These are phyloP conservation scores for Botrytis hyacinthi DNA, from an alignment of 2,329 filamentous ascomycete species.

Conservation along the genomic window DNA sequence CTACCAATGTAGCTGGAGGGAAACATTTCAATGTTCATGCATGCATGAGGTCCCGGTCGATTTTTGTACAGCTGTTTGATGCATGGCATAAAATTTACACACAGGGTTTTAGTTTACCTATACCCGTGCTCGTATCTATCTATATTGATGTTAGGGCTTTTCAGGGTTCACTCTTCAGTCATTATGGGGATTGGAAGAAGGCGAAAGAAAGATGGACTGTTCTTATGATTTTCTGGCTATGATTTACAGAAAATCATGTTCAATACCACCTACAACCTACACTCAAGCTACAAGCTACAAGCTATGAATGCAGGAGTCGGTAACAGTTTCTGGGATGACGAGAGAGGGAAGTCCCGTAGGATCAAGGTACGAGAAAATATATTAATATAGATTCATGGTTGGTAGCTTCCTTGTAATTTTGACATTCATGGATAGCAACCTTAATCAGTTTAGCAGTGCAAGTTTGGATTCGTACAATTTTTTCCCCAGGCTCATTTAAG, in stretches of 20 bases:
- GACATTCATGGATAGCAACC: background rate
- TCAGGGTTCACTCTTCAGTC: background rate
- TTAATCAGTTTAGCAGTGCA: background rate
- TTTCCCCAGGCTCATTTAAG: constrained; percentile 1
- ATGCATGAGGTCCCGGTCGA: background rate
- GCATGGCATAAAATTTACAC: background rate
- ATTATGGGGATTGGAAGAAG: background rate
- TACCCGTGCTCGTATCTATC: background rate
- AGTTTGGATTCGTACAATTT: background rate
- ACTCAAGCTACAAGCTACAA: background rate
- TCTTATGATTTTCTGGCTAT: background rate
- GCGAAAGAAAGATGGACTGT: background rate
- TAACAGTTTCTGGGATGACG: background rate
- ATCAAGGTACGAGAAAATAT: background rate
- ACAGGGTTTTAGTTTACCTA: background rate
- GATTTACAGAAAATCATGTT: background rate
- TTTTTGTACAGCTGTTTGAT: constrained; percentile 1
- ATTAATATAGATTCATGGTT: background rate
- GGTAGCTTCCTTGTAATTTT: background rate
- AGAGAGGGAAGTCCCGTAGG: background rate
- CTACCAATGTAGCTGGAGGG: background rate
- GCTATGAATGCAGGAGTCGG: background rate
- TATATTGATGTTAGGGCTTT: background rate
- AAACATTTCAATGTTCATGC: background rate
- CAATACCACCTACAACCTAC: background rate